A percentile compares a stretch with the other conserved stretches of the same genome.
Evolutionary conservation across 805 yeast genomes (phyloP).

Genomic region (Candida ficus): DNA sequence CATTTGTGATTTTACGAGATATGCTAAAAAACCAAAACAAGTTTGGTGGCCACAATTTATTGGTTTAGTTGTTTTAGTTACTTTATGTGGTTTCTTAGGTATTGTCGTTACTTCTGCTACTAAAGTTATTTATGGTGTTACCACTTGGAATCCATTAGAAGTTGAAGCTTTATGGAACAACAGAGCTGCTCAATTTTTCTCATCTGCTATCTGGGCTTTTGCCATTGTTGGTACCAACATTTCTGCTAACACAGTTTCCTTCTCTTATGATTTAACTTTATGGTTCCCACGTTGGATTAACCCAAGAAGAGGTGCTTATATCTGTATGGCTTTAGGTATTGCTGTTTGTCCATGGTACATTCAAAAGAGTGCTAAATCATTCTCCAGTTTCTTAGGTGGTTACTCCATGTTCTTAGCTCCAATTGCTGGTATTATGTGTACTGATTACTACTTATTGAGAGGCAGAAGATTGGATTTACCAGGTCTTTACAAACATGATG

Average conservation of each 20-base stretch:
- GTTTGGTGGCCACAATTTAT: conserved; percentile 29
- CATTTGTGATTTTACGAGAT: conserved; percentile 35
- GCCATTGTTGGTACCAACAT: conserved; percentile 60
- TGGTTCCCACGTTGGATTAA: conserved; percentile 54
- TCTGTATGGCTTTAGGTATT: conserved; percentile 64
- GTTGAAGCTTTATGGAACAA: conserved; percentile 31
- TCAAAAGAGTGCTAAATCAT: conserved; percentile 50
- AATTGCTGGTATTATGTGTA: conserved; percentile 64
- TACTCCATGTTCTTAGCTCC: conserved; percentile 76
- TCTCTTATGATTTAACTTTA: conserved; percentile 53
- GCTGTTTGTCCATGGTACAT: conserved; percentile 75
- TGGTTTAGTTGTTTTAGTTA: conserved; percentile 26
- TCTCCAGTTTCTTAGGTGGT: conserved; percentile 71
- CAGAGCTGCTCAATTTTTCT: conserved; percentile 22
- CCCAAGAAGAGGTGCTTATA: conserved; percentile 55
- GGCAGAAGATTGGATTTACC: conserved; percentile 59
- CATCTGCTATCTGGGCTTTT: conserved; percentile 20
- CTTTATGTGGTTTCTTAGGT: conserved; percentile 28
- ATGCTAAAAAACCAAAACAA: conserved; percentile 27
- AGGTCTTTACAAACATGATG: conserved; percentile 50
- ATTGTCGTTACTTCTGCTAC: conserved; percentile 33
- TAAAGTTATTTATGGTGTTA: conserved; percentile 31
- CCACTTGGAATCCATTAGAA: conserved; percentile 39
- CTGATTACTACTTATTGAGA: conserved; percentile 58
- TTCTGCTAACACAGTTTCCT: conserved; percentile 58